Conservation (phyloP, 176 grass and related monocot species). For the Melocanna baccifera region DNA sequence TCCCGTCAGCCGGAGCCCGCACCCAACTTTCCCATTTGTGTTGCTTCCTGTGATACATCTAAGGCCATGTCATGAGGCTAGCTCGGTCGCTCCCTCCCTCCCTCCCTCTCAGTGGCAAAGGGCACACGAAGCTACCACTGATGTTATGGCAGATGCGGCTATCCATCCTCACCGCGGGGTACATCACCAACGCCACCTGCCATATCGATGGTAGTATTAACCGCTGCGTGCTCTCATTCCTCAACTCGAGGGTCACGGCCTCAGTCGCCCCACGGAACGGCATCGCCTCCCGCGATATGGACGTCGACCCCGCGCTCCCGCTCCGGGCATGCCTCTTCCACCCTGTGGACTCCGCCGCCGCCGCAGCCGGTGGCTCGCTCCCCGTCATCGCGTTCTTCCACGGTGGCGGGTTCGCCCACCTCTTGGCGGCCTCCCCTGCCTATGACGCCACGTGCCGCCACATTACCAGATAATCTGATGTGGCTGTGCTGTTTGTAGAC, state of each 20-base stretch:
- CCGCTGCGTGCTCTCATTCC: slow-evolving; percentile 45
- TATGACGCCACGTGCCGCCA: slow-evolving; percentile 66
- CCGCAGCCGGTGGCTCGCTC: no score
- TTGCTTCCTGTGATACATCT: no score
- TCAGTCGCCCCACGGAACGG: slow-evolving; percentile 30
- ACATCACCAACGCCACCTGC: slow-evolving; percentile 38
- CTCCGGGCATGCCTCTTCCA: slow-evolving; percentile 60
- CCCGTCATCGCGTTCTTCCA: slow-evolving; percentile 78
- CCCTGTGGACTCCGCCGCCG: background rate
- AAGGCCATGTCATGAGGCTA: no score
- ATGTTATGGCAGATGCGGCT: slow-evolving; percentile 64
- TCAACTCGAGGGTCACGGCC: slow-evolving; percentile 31
- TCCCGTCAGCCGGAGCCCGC: no score
- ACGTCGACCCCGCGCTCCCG: slow-evolving; percentile 20
- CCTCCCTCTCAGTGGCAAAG: no score
- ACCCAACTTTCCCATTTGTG: no score
- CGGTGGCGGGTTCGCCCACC: slow-evolving; percentile 79
- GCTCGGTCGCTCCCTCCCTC: no score
- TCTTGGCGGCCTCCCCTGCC: slow-evolving; percentile 33
- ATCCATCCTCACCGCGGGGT: slow-evolving; percentile 8
- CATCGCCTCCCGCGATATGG: slow-evolving; percentile 46
- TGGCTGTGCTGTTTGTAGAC: no score
- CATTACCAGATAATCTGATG: no score
- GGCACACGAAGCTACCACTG: slow-evolving; percentile 20
- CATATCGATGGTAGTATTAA: slow-evolving; percentile 66